phyloP scores from a whole-genome alignment of 495 filamentous ascomycete species.

The Penicillium robsamsonii region DNA sequence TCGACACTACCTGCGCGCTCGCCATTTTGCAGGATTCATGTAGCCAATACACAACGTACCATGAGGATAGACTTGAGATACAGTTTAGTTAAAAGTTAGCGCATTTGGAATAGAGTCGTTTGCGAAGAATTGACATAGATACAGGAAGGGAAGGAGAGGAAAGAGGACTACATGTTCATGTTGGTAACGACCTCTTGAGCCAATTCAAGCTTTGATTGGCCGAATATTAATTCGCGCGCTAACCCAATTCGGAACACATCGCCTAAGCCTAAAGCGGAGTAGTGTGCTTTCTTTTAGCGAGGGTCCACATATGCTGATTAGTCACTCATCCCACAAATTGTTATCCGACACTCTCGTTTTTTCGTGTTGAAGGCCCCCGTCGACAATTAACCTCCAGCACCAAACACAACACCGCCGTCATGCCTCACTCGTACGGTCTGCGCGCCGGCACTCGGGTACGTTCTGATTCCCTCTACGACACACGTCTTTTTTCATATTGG shows the following conservation, averaged over 20 bases:
- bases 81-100: not conserved
- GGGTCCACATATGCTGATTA: not conserved
- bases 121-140: not conserved
- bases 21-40: not conserved
- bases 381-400: slow-evolving; percentile 46
- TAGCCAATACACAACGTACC: not conserved
- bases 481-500: slow-evolving; percentile 3
- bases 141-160: not conserved
- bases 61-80: not conserved
- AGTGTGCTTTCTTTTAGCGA: slow-evolving; percentile 1
- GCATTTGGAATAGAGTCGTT: too few relatives aligned
- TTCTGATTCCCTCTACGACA: slow-evolving; percentile 18
- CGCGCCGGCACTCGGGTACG: slow-evolving; percentile 86
- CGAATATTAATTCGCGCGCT: not conserved
- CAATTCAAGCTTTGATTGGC: not conserved
- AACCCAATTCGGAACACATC: not conserved
- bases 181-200: not conserved
- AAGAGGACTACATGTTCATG: not conserved
- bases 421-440: slow-evolving; percentile 97
- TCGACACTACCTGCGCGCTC: not conserved
- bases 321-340: slow-evolving; percentile 5
- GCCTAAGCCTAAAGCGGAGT: not conserved
- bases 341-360: slow-evolving; percentile 15
- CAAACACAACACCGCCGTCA: slow-evolving; percentile 56
- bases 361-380: slow-evolving; percentile 27